Evolutionary conservation across 2,329 filamentous ascomycete genomes (phyloP), one percentile per base, ranked within the genome.

Genomic region (Aspergillus persii): DNA sequence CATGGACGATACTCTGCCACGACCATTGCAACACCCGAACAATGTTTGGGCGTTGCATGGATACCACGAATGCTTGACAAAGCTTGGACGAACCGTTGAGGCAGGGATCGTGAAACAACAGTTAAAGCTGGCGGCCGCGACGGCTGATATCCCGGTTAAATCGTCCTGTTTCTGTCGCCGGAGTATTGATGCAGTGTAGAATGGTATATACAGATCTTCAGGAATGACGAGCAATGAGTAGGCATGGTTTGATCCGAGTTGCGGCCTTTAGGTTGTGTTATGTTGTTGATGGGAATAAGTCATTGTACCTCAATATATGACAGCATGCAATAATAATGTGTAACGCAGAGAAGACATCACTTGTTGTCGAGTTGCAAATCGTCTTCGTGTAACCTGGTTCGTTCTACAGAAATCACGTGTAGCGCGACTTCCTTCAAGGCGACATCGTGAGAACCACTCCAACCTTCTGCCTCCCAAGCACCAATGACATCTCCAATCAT

Each of bases 41-140:
- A 92, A 93, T 63, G 85, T 92, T 0, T 92, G 89, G 90, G 83
- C 88, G 4, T 72, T 92, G 61, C 87, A 90, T 65, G 90, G 89
- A 0, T 89, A 86, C 63, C 83, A 90, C 63, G 89, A 92, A 74
- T 90, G 89, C 68, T 69, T 92, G 52, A 63, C 80, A 3, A 83
- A 77, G 60, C 70, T 89, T 12, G 85, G 83, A 0, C 74, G 80
- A 12, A 66, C 56, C 1, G 76, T 71, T 0, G 83, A 85, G 67
- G 83, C 81, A 5, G 68, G 66, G 3, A 74, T 80, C n/a, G 68
- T 86, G 15, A 67, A 75, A 59, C 72, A 79, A 62, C 80, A 84
- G 70, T 68, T 89, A 63, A 77, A 78, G 59, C 62, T 81, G 58
- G 84, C 84, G 1, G 63, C 81, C 62, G 82, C 81, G 3, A 78